Conservation (phyloP, 805 yeast species). For the Myxozyma udenii region DNA sequence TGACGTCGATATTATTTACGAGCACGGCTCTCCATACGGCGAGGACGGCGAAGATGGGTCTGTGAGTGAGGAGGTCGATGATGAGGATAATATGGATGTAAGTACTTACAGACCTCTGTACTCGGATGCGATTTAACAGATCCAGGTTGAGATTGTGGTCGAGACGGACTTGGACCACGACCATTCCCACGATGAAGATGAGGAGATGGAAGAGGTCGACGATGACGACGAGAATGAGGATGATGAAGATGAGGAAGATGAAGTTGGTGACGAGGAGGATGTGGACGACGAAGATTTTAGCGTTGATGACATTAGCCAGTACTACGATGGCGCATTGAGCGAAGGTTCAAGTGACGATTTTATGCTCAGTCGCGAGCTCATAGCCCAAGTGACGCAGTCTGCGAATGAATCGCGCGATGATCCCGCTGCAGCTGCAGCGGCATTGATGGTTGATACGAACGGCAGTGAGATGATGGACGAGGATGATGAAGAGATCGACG, state of each 20-base stretch:
- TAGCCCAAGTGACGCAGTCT: no score
- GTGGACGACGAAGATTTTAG: constrained; percentile 32
- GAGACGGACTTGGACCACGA: constrained; percentile 39
- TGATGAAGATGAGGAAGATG: constrained; percentile 35
- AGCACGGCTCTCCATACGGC: constrained; percentile 23
- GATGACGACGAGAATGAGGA: constrained; percentile 30
- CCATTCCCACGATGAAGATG: constrained; percentile 34
- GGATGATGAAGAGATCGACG: constrained; percentile 35
- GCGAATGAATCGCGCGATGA: no score
- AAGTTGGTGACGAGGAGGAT: constrained; percentile 24
- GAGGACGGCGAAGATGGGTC: constrained; percentile 26
- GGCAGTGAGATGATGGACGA: constrained; percentile 28
- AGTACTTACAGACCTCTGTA: constrained; percentile 1
- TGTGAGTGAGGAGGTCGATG: constrained; percentile 35
- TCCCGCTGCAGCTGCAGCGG: background rate
- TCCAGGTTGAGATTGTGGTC: constrained; percentile 21
- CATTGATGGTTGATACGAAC: background rate
- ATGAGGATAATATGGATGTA: constrained; percentile 32
- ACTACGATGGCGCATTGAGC: background rate
- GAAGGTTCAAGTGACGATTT: no score
- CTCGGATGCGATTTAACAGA: background rate
- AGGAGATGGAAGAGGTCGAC: constrained; percentile 32
- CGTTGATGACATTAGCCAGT: background rate
- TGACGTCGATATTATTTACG: constrained; percentile 38
- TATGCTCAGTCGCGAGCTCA: no score